Evolutionary conservation across 441 rosid genomes (phyloP), one percentile per base, ranked within the genome.

Genomic region (Brassica balearica): DNA sequence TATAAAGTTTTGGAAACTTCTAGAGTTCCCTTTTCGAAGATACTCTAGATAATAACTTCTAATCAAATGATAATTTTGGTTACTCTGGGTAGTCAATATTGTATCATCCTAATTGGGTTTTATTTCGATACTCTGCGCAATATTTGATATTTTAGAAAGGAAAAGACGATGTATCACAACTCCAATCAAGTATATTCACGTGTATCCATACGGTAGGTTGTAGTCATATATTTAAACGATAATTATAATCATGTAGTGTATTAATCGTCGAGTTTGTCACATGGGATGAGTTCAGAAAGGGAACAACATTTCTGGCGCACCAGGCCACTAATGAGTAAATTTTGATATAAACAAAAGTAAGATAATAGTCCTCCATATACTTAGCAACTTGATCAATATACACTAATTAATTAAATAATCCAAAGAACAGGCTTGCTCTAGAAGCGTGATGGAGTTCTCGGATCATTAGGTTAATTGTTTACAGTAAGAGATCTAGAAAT

Each of bases 281-380:
- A 70, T 80, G 82, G 76, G 58, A 29, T 70, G 72, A 41, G 68
- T 69, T 63, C 27, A 2, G 17, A 70, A 29, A 12, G 79, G 79
- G 68, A 65, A 80, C 82, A 74, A 65, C 58, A 69, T 69, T 79
- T 74, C 68, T 80, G 76, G 76, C 79, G 79, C 76, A 80, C 63
- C 69, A 70, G 63, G 46, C 46, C 29, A 65, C 72, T 63, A 69
- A 48, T 48, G 15, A 46, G 14, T 11, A 46, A 43, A 20, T 53
- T 68, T 56, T 69, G 1, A 64, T 27, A 27, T 74, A 34, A 36
- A 20, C 8, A 14, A 51, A 12, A 48, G 11, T 38, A 9, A 46
- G 14, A 32, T 20, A 46, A 66, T 5, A 67, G 23, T 61, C 46
- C 32, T 61, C 46, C 32, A 68, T 64, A 51, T 3, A 68, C 38